Evolutionary conservation across 2,329 filamentous ascomycete genomes (phyloP).

Genomic region (Penicillium sp.): DNA sequence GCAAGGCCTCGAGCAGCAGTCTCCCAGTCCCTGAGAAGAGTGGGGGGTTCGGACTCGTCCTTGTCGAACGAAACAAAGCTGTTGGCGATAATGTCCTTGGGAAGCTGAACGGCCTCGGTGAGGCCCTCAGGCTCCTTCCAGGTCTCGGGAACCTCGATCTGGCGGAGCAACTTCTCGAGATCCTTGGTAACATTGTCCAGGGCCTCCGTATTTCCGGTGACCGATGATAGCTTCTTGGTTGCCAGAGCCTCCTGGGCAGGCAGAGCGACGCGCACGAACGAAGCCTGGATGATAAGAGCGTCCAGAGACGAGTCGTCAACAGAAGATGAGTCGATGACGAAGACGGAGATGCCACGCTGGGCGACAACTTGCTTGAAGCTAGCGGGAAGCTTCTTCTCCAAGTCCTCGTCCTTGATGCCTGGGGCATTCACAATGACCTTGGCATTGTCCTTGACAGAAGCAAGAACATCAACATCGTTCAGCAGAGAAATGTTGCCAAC

Average conservation of each 20-base stretch:
- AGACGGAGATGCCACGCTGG: conserved; percentile 68
- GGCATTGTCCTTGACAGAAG: conserved; percentile 66
- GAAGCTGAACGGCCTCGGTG: conserved; percentile 47
- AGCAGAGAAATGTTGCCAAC: conserved; percentile 79
- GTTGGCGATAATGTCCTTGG: conserved; percentile 66
- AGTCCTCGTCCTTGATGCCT: conserved; percentile 79
- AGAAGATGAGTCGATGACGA: conserved; percentile 69
- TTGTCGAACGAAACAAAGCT: conserved; percentile 82
- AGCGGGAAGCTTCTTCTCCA: conserved; percentile 78
- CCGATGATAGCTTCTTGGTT: conserved; percentile 63
- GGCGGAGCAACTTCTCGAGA: conserved; percentile 67
- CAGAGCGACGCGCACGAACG: conserved; percentile 76
- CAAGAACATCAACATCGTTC: conserved; percentile 70
- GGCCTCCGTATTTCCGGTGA: conserved; percentile 59
- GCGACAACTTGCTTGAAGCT: conserved; percentile 69
- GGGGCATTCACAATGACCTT: conserved; percentile 73
- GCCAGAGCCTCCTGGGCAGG: conserved; percentile 63
- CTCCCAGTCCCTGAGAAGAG: conserved; percentile 73
- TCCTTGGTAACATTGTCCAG: conserved; percentile 60
- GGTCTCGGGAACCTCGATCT: conserved; percentile 71
- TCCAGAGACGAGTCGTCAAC: conserved; percentile 67
- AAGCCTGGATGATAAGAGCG: conserved; percentile 70
- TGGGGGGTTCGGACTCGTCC: conserved; percentile 65
- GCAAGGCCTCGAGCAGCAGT: conserved; percentile 79
- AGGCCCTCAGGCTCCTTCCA: conserved; percentile 69